Evolutionary conservation across 257 asterid genomes (phyloP), one percentile per base, ranked within the genome.

Genomic region (Solanum tarapatanum): DNA sequence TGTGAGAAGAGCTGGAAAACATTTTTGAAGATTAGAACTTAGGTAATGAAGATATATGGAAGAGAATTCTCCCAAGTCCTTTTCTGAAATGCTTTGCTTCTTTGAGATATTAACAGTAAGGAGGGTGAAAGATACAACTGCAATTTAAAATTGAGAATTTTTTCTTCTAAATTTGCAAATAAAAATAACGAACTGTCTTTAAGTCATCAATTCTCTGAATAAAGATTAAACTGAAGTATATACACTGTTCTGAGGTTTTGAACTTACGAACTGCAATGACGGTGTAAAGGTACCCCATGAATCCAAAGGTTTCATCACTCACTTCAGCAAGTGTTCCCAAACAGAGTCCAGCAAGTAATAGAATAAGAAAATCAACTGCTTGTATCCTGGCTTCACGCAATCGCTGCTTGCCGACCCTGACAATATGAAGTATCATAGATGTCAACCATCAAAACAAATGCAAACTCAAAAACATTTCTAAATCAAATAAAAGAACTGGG

Each of bases 181-280:
- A 79, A 76, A 79, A 41, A 26, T 45, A 2, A 43, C 1, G 24
- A 45, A 28, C 68, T 28, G 68, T 28, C 37, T 48, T 82, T 30
- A 82, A 30, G 70, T 82, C 70, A 48, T 82, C 14, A 82, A 26
- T 28, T 28, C 69, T 48, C 66, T 39, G 70, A 45, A 64, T 41
- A n/a, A 24, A 19, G 62, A 85, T 41, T 13, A 85, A 23, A 10
- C 68, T 84, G 23, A 37, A 85, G 68, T 68, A 28, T 30, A 58
- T 14, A 39, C 8, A 8, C 39, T 79, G 3, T 7, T 80, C 6
- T 9, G 37, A 51, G 80, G 84, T 70, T 87, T 11, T 35, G 23
- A 70, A 93, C 99, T 95, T 93, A 96, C 99, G 93, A 84, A 97
- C 99, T 87, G 94, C 98, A 60, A 97, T 97, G 90, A 97, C 98